Base-by-base conservation (phyloP, 805 yeast genomes). In the Kodamaea restingae region DNA sequence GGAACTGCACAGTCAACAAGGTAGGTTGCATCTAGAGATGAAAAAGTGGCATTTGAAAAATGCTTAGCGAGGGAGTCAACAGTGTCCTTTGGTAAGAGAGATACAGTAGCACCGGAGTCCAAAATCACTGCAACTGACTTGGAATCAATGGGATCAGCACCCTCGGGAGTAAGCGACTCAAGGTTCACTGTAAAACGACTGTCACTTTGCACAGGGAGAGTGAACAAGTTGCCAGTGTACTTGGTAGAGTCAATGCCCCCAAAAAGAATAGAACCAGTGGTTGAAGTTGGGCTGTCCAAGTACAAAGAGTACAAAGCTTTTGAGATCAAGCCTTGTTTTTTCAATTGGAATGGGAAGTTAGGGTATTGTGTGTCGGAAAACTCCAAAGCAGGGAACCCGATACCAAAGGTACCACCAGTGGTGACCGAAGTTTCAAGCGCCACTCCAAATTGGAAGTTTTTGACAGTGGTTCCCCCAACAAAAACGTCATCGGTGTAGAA, bases 181-280 rank as follows among this genome's bases (percentile, higher is more conserved):
- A 39, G 22, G 31, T 9, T 28, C 15, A 39, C 38, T 2, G 12
- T 15, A 20, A 39, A 29, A 9, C 35, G 30, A 18, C 35, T 18
- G 26, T 15, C 26, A 6, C 34, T 20, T 24, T 33, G 21, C 21
- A 40, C 18, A 2, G 61, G 63, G 32, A 67, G 46, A 2, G 62
- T 50, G 17, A 46, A 49, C 44, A 71, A 51, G 2, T 47, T 51
- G 12, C 86, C 88, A 0, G 58, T 39, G 56, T 76, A 81, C 58
- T 81, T 82, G 32, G 76, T 69, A 43, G 72, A 74, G 51, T 84
- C 91, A 18, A 79, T 71, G 22, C 82, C 93, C 36, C 93, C 91
- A 63, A 84, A 84, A 32, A 84, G 55, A 15, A 84, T 65, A n/a
- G 70, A 60, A 4, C 88, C 90, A 1, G 63, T 43, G 4, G 49